A percentile compares a stretch with the other conserved stretches of the same genome.
Evolutionary conservation across 2,329 filamentous ascomycete genomes (phyloP).

Genomic region (Cordyceps cateniannulata): DNA sequence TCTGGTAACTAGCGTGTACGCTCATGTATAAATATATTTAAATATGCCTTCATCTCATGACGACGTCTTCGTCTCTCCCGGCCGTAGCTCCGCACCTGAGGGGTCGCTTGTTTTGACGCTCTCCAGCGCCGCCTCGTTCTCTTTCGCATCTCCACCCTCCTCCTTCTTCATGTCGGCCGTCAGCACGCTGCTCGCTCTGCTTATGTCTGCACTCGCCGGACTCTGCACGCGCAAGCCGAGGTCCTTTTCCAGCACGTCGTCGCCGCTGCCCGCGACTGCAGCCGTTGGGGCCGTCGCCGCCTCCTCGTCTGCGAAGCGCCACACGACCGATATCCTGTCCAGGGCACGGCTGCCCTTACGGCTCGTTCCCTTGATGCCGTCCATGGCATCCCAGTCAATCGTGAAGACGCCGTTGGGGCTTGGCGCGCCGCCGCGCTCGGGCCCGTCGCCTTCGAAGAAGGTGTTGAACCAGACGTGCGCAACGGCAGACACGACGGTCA

Average conservation of each 20-base stretch:
- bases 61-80: slow-evolving; percentile 6
- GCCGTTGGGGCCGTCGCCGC: slow-evolving; percentile 44
- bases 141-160: slow-evolving; percentile 10
- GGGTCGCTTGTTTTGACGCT: slow-evolving; percentile 32
- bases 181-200: slow-evolving; percentile 64
- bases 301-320: slow-evolving; percentile 46
- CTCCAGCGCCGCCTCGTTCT: slow-evolving; percentile 21
- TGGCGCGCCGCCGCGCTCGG: slow-evolving; percentile 59
- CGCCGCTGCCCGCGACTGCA: slow-evolving; percentile 24
- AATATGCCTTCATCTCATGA: neutral
- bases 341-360: slow-evolving; percentile 76
- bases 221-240: slow-evolving; percentile 63
- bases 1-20: neutral
- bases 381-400: slow-evolving; percentile 64
- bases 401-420: slow-evolving; percentile 59
- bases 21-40: neutral
- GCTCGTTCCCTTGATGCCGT: slow-evolving; percentile 86
- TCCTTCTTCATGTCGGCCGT: slow-evolving; percentile 24
- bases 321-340: slow-evolving; percentile 79
- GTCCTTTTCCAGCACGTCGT: slow-evolving; percentile 49
- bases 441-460: slow-evolving; percentile 80
- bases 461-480: slow-evolving; percentile 97
- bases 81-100: slow-evolving; percentile 26
- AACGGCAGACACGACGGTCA: slow-evolving; percentile 86
- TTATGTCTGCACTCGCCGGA: slow-evolving; percentile 59